Base-by-base conservation (phyloP, 2,329 filamentous ascomycete genomes). In the Botrytis deweyae region DNA sequence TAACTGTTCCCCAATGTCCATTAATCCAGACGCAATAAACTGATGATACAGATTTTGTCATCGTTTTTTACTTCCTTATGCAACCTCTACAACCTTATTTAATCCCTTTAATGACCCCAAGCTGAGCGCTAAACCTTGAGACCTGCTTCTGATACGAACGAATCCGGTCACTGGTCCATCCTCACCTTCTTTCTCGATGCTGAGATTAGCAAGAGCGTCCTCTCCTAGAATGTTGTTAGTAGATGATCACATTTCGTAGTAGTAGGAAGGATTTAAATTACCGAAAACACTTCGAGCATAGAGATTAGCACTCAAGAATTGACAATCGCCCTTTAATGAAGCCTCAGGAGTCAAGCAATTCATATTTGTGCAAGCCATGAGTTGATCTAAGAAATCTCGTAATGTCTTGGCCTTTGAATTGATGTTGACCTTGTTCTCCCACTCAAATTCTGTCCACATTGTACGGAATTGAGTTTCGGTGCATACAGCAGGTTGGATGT, bases 361-460 rank as follows among this genome's bases (percentile, higher is more conserved):
- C 96, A 99, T 99, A 84, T 99, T 98, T 72, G 96, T 99, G 82
- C 93, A 95, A 75, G 94, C 94, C 96, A 98, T 98, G 75, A 99
- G 86, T 82, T 97, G 92, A 78, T 93, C 92, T 77, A 99, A 85
- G 89, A 99, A 99, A 33, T 97, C 94, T 68, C 95, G 90, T 75
- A 99, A 87, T 42, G 90, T 92, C 86, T 95, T 97, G 78, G 93
- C 94, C 87, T 98, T 98, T 77, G 93, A 97, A 85, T 98, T 98
- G 85, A 99, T 98, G 85, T 99, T 99, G 83, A 99, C 95, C 89
- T 99, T 99, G 86, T 99, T 99, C 87, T 99, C 96, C 96, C 96
- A 99, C 83, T 99, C 96, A 78, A 99, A 99, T 82, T 99, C 96
- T 55, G 96, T 99, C 96, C 96, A 99, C 96, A 99, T 99, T n/a